Evolutionary conservation across 169 alveolate species (phyloP).

Genomic region (Plasmodium cynomolgi): DNA sequence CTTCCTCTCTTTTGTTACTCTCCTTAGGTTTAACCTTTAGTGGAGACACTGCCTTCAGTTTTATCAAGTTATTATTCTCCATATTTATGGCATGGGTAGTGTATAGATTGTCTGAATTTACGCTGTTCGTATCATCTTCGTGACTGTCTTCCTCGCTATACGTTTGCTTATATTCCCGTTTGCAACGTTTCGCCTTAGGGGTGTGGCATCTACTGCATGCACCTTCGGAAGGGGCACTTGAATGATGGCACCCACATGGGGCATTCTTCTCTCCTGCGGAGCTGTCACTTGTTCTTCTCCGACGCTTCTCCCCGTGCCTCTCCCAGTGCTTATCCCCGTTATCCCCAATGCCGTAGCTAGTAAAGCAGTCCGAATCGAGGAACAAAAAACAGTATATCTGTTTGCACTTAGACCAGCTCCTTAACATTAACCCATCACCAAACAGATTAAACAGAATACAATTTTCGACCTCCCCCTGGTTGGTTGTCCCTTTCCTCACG

Average conservation of each 20-base stretch:
- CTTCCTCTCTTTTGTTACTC: not conserved
- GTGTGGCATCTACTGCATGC: not conserved
- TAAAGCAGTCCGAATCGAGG: slow-evolving; percentile 53
- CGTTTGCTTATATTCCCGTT: not conserved
- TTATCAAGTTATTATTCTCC: slow-evolving; percentile 14
- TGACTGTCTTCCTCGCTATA: not conserved
- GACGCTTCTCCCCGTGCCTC: not conserved
- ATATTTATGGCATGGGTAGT: slow-evolving; percentile 34
- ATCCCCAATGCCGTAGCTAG: slow-evolving; percentile 16
- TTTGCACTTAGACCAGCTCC: slow-evolving; percentile 66
- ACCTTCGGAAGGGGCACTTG: not conserved
- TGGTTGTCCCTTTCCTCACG: not conserved
- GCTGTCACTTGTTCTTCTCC: not conserved
- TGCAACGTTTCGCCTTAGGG: not conserved
- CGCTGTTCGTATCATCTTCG: slow-evolving; percentile 31
- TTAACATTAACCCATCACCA: slow-evolving; percentile 50
- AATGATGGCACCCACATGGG: not conserved
- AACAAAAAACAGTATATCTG: slow-evolving; percentile 68
- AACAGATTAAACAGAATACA: slow-evolving; percentile 33
- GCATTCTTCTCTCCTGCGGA: not conserved
- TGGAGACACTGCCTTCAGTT: slow-evolving; percentile 49
- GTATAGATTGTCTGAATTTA: slow-evolving; percentile 46
- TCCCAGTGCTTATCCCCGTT: not conserved
- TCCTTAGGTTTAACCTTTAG: slow-evolving; percentile 14
- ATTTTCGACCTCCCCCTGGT: slow-evolving; percentile 14